A percentile compares a stretch with the other conserved stretches of the same genome.
Conservation (phyloP, 2,329 filamentous ascomycete genomes). For the Bipolaris zeicola region DNA sequence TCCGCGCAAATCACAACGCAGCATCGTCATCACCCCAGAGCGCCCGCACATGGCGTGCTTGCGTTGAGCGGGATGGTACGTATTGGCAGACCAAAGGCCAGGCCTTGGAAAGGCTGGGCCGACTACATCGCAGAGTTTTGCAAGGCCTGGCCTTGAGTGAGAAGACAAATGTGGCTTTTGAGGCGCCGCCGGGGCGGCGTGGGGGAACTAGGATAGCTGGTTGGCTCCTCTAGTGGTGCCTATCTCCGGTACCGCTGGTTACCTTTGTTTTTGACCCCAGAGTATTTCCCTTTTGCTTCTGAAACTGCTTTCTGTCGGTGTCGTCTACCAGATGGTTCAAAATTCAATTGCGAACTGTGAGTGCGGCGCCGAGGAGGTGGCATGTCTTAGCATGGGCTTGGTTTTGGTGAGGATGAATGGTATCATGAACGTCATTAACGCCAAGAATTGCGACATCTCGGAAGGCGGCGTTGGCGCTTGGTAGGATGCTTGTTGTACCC, state of each 20-base stretch:
- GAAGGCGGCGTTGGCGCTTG: constrained; percentile 11
- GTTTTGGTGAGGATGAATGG: neutral
- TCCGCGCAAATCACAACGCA: constrained; percentile 29
- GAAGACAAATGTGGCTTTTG: constrained; percentile 20
- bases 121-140: constrained; percentile 36
- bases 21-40: constrained; percentile 13
- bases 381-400: neutral
- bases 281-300: neutral
- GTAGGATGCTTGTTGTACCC: constrained; percentile 4
- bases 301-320: neutral
- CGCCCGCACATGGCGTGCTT: constrained; percentile 31
- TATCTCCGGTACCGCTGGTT: neutral
- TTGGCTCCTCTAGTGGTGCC: neutral
- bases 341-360: neutral
- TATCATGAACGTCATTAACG: constrained; percentile 10
- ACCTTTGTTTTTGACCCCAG: neutral
- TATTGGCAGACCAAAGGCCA: constrained; percentile 23
- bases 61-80: constrained; percentile 18
- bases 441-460: constrained; percentile 21
- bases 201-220: constrained; percentile 8
- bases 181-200: constrained; percentile 3
- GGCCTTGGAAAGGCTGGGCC: constrained; percentile 28
- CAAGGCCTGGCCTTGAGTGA: constrained; percentile 33
- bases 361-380: neutral
- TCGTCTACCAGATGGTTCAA: neutral